Percentiles rank a stretch among this genome's conserved stretches.
Conservation (phyloP, 2,329 filamentous ascomycete genomes). For the Penicillium sp. region DNA sequence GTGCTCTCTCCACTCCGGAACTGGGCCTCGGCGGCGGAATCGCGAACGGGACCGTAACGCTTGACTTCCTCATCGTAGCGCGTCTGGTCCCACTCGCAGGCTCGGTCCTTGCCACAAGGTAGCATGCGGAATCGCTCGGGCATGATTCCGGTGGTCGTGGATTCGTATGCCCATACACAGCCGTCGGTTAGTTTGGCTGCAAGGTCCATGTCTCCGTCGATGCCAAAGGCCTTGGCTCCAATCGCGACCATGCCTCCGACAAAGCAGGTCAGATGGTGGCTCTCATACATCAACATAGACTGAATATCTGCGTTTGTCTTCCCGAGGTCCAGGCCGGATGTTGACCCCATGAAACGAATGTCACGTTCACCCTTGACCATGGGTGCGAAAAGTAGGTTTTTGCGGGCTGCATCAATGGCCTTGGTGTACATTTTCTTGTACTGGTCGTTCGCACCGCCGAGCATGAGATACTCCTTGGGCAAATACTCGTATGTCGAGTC, state of each 20-base stretch:
- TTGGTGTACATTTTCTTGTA: constrained; percentile 47
- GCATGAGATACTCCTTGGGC: constrained; percentile 50
- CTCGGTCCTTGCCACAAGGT: constrained; percentile 46
- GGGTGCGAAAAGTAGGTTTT: constrained; percentile 46
- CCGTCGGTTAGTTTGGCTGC: constrained; percentile 59
- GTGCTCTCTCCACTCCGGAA: constrained; percentile 25
- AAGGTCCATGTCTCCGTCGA: constrained; percentile 55
- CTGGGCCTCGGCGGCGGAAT: constrained; percentile 34
- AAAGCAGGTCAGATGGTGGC: constrained; percentile 61
- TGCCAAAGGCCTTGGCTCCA: constrained; percentile 57
- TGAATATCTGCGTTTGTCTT: constrained; percentile 14
- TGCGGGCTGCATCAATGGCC: constrained; percentile 39
- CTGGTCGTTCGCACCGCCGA: constrained; percentile 45
- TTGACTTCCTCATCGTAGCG: constrained; percentile 26
- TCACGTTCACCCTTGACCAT: constrained; percentile 44
- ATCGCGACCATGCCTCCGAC: constrained; percentile 63
- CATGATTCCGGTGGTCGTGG: constrained; percentile 60
- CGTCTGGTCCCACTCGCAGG: constrained; percentile 55
- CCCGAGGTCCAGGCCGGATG: constrained; percentile 23
- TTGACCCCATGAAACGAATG: constrained; percentile 43
- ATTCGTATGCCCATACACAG: constrained; percentile 63
- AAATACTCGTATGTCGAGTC: constrained; percentile 54
- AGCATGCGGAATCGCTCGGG: constrained; percentile 58
- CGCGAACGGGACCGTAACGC: constrained; percentile 48
- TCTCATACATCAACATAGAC: constrained; percentile 48